phyloP scores from a whole-genome alignment of 441 rosid genomes.

The Raphanus hybrid region DNA sequence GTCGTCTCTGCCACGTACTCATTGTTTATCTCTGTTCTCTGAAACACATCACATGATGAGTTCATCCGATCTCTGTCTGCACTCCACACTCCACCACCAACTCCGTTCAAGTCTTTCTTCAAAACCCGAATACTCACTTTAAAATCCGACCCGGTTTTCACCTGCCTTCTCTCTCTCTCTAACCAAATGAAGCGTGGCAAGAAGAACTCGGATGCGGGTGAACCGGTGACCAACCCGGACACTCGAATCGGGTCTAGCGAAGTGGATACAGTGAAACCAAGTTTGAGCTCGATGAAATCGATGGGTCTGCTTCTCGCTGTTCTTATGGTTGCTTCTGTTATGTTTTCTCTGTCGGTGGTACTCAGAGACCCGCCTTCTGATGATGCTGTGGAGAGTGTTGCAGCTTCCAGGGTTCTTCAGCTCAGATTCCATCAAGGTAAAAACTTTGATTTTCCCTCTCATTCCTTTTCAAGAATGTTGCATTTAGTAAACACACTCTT shows the following conservation, averaged over 20 bases:
- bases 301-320: constrained; percentile 44
- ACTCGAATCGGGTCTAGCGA: constrained; percentile 18
- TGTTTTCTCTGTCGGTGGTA: constrained; percentile 51
- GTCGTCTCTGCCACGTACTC: constrained; percentile 28
- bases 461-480: not conserved
- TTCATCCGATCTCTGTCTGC: not conserved
- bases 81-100: not conserved
- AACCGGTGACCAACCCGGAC: constrained; percentile 16
- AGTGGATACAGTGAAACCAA: constrained; percentile 8
- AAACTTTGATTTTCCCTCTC: not conserved
- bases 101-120: not conserved
- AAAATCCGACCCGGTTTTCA: constrained; percentile 27
- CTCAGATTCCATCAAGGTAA: constrained; percentile 35
- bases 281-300: constrained; percentile 40
- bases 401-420: constrained; percentile 5
- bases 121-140: not conserved
- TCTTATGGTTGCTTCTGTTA: constrained; percentile 44
- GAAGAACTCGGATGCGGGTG: constrained; percentile 30
- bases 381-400: not conserved
- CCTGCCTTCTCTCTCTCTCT: not conserved
- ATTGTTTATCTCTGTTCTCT: not conserved
- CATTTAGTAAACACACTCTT: not conserved
- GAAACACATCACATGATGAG: constrained; percentile 34
- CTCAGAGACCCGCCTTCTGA: constrained; percentile 53
- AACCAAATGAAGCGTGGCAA: constrained; percentile 36